Base-by-base conservation (phyloP, 805 yeast genomes). In the Kuraishia borneana region DNA sequence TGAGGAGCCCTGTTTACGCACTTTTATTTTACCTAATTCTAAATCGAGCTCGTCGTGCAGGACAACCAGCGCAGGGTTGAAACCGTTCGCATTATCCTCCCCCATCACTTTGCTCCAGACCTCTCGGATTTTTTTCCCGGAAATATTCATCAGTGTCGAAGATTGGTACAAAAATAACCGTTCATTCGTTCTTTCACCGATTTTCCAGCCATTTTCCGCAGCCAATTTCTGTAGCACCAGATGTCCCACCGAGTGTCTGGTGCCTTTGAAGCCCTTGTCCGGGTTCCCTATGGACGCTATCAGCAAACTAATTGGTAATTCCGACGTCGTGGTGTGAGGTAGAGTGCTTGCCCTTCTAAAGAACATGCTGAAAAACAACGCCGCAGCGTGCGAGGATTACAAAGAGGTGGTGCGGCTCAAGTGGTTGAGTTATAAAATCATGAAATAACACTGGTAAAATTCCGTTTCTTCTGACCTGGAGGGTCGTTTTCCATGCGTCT, bases 201-300 rank as follows among this genome's bases (percentile, higher is more conserved):
- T 22, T 37, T n/a, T 28, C 43, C 42, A 20, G 34, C 50, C 38
- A 41, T 45, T 29, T 36, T 44, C 30, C 38, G 33, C 27, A 18
- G 45, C 38, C 18, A 39, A 35, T 26, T 43, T 30, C 23, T 76
- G 60, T 26, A 76, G 55, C 25, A 75, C 50, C 32, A 65, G 50
- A 41, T 82, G 83, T 2, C 95, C 96, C 0, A 77, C 83, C 39
- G 79, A 83, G 48, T 85, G 96, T 23, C 94, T 60, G 0, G 94
- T 81, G 5, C 63, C 61, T 6, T 56, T 54, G 44, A 68, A 83
- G 32, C 62, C 54, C 0, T 73, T 65, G 36, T 76, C 83, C 1
- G 95, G 95, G 46, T 85, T 85, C 1, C 95, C 95, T 2, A 85
- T 56, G 0, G 84, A 75, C 3, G 74, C 68, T 5, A 62, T 36